Evolutionary conservation across 139 green algal genomes (phyloP).

Genomic region (Micractinium sp.): DNA sequence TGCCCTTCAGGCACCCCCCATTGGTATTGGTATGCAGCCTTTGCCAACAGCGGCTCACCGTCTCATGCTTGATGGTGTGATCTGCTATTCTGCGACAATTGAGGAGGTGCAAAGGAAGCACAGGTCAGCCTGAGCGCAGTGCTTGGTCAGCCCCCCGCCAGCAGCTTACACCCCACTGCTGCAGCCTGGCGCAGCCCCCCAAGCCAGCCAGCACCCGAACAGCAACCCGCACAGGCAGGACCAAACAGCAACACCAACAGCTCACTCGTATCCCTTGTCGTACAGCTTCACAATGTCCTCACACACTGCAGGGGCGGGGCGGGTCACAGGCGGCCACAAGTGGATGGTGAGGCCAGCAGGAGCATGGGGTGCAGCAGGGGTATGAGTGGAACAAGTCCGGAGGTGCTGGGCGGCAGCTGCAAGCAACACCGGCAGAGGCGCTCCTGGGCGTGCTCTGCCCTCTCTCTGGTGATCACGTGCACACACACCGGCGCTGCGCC

Average conservation of each 20-base stretch:
- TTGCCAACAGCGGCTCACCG: background rate
- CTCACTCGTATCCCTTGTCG: background rate
- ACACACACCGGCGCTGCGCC: background rate
- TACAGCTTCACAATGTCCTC: slow-evolving; percentile 13
- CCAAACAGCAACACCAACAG: background rate
- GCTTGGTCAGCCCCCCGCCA: background rate
- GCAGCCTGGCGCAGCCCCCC: too few relatives aligned
- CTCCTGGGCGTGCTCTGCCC: background rate
- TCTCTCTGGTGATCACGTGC: background rate
- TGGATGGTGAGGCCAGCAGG: background rate
- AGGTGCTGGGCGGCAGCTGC: background rate
- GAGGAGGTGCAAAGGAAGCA: background rate
- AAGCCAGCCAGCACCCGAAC: too few relatives aligned
- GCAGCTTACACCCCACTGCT: background rate
- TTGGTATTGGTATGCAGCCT: background rate
- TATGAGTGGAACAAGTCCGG: background rate
- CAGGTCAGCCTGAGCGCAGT: background rate
- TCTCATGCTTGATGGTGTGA: slow-evolving; percentile 19
- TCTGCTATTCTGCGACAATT: background rate
- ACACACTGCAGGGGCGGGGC: background rate
- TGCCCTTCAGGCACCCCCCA: background rate
- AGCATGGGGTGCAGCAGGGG: background rate
- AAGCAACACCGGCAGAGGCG: background rate
- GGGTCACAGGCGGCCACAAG: background rate
- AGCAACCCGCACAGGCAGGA: too few relatives aligned